Percentiles rank a stretch among this genome's conserved stretches.
Conservation (phyloP, 192 early-diverging fungal species). For the Entomortierella beljakovae region DNA sequence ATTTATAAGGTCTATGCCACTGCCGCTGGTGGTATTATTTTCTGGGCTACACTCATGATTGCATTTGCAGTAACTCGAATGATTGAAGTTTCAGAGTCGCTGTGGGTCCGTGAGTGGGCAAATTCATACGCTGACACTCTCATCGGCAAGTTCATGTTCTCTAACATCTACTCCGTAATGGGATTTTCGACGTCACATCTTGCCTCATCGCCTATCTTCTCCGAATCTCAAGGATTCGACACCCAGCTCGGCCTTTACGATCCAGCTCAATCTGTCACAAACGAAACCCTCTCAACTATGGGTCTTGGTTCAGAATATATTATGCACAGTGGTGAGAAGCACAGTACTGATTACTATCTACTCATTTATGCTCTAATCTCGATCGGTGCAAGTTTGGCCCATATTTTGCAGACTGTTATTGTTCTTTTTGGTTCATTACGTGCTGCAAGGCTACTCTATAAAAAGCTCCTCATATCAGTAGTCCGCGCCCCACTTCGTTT, state of each 20-base stretch:
- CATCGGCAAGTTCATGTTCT: slow-evolving; percentile 38
- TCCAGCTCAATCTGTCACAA: slow-evolving; percentile 17
- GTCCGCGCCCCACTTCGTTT: slow-evolving; percentile 78
- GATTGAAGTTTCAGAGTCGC: slow-evolving; percentile 59
- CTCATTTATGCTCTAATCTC: slow-evolving; percentile 62
- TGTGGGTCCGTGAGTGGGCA: slow-evolving; percentile 66
- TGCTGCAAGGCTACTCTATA: slow-evolving; percentile 68
- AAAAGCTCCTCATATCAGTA: slow-evolving; percentile 63
- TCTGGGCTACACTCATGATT: slow-evolving; percentile 65
- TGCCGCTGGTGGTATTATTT: slow-evolving; percentile 66
- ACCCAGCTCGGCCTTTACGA: slow-evolving; percentile 14
- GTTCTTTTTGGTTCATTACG: slow-evolving; percentile 62
- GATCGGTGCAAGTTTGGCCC: slow-evolving; percentile 52
- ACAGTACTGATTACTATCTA: slow-evolving; percentile 64
- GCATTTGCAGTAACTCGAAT: slow-evolving; percentile 55
- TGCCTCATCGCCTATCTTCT: slow-evolving; percentile 33
- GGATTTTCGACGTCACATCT: slow-evolving; percentile 30
- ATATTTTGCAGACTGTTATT: slow-evolving; percentile 57
- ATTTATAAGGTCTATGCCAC: slow-evolving; percentile 81
- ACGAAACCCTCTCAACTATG: slow-evolving; percentile 26
- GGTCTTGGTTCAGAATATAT: slow-evolving; percentile 12
- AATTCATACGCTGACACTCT: slow-evolving; percentile 34
- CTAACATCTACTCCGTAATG: slow-evolving; percentile 31
- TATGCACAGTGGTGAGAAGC: slow-evolving; percentile 16
- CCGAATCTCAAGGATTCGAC: slow-evolving; percentile 32